Base-by-base conservation (phyloP, 2,329 filamentous ascomycete genomes). In the Alternaria gaisen region DNA sequence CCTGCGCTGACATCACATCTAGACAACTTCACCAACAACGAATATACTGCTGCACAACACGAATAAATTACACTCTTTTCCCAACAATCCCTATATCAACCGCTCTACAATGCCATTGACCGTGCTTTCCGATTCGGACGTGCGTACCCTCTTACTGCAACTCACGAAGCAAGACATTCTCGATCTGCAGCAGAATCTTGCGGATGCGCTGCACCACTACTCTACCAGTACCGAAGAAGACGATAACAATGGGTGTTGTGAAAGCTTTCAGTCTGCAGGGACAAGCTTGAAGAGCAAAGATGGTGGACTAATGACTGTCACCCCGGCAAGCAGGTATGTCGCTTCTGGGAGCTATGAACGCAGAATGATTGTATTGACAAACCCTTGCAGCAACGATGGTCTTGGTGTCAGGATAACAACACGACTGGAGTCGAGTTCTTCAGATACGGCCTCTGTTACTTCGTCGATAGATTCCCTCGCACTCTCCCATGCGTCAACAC, bases 331-430 rank as follows among this genome's bases (percentile, higher is more conserved):
- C 40, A 66, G 63, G 63, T 63, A 43, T 32, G 55, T 24, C 16
- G n/a, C 10, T n/a, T 24, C 18, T 34, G 1, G 11, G 5, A 34
- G 16, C 11, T 9, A 46, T 16, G 20, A 1, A 12, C 41, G 32
- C 3, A 38, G 10, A 20, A 24, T 4, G 12, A 24, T 10, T 1
- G 20, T 22, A 18, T 24, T 32, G 22, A 12, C 51, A 24, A 14
- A 58, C 16, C 3, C 30, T 3, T 50, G 38, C 18, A 87, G 85
- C 14, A 84, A 85, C 30, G 82, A 83, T 41, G 84, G 85, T 3
- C 81, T 89, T 18, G 89, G 88, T 6, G 85, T 90, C 64, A 91
- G 90, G 74, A 86, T 91, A 42, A 84, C 90, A 42, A 88, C 86
- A 10, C 74, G 88, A 14, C 75, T 82, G 32, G 80, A 77, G 12